phyloP scores from a whole-genome alignment of 2,329 filamentous ascomycete species.

The Xylaria sp. region DNA sequence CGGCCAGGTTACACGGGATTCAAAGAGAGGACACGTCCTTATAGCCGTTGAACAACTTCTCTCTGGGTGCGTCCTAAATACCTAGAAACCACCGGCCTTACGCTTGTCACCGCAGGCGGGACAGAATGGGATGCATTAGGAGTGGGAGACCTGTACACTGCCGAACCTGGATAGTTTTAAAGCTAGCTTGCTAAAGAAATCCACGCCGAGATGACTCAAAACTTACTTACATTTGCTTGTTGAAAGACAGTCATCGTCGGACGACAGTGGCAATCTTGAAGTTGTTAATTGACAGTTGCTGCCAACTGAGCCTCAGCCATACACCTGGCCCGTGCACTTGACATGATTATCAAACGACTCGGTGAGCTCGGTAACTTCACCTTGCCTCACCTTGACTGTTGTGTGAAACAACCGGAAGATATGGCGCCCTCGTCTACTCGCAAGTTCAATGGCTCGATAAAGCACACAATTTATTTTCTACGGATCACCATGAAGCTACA shows the following conservation, averaged over 20 bases:
- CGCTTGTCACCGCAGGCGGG: too few species aligned
- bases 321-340: background rate
- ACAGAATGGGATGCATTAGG: too few species aligned
- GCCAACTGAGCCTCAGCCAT: background rate
- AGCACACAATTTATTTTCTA: too few species aligned
- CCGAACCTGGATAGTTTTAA: background rate
- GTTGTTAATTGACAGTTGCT: background rate
- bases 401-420: too few species aligned
- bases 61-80: background rate
- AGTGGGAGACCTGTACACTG: background rate
- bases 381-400: too few species aligned
- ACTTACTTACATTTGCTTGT: background rate
- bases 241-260: too few species aligned
- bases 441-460: too few species aligned
- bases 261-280: too few species aligned
- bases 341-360: background rate
- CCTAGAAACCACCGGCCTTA: constrained; percentile 1
- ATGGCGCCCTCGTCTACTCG: too few species aligned
- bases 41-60: background rate
- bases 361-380: too few species aligned
- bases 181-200: too few species aligned
- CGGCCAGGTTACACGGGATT: background rate
- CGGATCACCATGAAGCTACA: too few species aligned
- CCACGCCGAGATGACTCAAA: background rate
- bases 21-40: constrained; percentile 2